Evolutionary conservation across 768 basidiomycete species (phyloP), one percentile per base, ranked within the genome.

Genomic region (Pluteus cervinus): DNA sequence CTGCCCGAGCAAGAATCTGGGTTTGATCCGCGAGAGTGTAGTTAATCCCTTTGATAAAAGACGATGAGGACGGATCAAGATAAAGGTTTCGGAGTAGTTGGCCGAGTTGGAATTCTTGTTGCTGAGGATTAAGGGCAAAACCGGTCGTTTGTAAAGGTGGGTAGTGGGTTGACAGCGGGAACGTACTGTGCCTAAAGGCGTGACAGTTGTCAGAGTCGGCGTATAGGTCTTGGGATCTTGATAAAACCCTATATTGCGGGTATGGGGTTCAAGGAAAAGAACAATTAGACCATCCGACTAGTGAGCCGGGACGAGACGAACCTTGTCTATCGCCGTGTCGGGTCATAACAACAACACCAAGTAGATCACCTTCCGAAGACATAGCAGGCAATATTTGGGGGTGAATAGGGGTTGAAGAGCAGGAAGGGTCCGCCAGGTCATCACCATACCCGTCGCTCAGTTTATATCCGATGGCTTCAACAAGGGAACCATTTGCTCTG

Each of bases 161-260:
- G 17, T 24, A 26, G 29, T 24, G 30, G 14, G 29, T 6, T 15
- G 28, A 24, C 8, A n/a, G 52, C 55, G 21, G 37, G n/a, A 11
- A 54, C 62, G 33, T 53, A 81, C 81, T 50, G 73, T 77, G 36
- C 81, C 81, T 17, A 83, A 61, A n/a, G 81, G 73, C 4, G 81
- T 83, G 34, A 83, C 71, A n/a, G 63, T 52, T 1, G 81, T 82
- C 25, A 57, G 55, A 6, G 71, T 71, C 5, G 78, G 65, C 12
- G 68, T 65, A 51, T 83, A 82, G 1, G 73, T 72, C 2, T 55
- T 60, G 6, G 79, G 77, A 48, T 65, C 56, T 53, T 83, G 81
- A 54, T 81, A 84, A 49, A 83, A 83, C 0, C 77, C 79, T 72
- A n/a, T n/a, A n/a, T n/a, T n/a, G n/a, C n/a, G n/a, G n/a, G n/a